phyloP scores from a whole-genome alignment of 2,329 filamentous ascomycete species.

The Pseudocercospora crystallina region DNA sequence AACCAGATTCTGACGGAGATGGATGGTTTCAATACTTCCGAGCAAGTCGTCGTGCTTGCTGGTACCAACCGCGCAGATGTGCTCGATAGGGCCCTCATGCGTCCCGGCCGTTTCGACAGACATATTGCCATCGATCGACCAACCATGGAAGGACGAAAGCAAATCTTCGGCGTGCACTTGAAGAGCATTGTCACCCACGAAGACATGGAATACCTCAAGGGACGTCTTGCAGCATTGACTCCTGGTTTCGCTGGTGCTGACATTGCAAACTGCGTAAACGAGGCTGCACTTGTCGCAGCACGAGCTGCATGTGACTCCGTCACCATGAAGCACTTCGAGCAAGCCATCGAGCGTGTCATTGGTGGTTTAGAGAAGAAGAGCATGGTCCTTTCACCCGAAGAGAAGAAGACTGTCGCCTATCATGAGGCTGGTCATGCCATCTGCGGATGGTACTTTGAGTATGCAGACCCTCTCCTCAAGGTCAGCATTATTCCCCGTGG shows the following conservation, averaged over 20 bases:
- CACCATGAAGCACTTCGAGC: slow-evolving; percentile 88
- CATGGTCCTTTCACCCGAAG: slow-evolving; percentile 83
- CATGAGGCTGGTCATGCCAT: slow-evolving; percentile 98
- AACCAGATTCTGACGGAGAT: slow-evolving; percentile 99
- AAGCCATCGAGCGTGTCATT: slow-evolving; percentile 95
- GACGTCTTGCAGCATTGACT: slow-evolving; percentile 85
- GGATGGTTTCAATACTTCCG: slow-evolving; percentile 97
- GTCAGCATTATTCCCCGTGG: slow-evolving; percentile 98
- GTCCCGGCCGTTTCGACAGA: slow-evolving; percentile 93
- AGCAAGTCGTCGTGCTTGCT: slow-evolving; percentile 94
- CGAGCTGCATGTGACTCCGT: slow-evolving; percentile 78
- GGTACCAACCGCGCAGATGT: slow-evolving; percentile 96
- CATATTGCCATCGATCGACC: slow-evolving; percentile 94
- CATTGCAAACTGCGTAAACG: slow-evolving; percentile 97
- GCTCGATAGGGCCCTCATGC: slow-evolving; percentile 92
- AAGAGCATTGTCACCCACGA: slow-evolving; percentile 93
- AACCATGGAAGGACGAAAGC: slow-evolving; percentile 93
- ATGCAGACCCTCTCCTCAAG: slow-evolving; percentile 95
- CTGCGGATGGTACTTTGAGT: slow-evolving; percentile 96
- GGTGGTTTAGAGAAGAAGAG: slow-evolving; percentile 98
- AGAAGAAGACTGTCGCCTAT: slow-evolving; percentile 95
- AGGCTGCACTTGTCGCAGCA: slow-evolving; percentile 92
- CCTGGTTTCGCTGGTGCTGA: slow-evolving; percentile 97
- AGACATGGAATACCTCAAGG: slow-evolving; percentile 82
- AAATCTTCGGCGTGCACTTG: slow-evolving; percentile 93